A percentile compares a stretch with the other conserved stretches of the same genome.
phyloP scores from a whole-genome alignment of 306 rosid species.

The Dalbergia oliveri region DNA sequence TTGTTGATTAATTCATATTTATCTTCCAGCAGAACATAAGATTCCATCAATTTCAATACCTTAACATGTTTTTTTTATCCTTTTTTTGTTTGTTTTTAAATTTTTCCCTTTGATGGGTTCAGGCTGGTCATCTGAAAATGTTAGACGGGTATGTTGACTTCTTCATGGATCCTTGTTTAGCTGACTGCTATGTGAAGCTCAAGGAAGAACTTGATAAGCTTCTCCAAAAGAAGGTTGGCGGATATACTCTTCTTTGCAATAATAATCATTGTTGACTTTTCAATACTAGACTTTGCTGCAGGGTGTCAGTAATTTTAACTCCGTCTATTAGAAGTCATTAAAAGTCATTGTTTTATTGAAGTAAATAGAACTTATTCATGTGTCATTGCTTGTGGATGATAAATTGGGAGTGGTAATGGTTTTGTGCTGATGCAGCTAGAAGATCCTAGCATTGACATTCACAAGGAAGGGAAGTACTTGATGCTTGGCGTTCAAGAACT shows the following conservation, averaged over 20 bases:
- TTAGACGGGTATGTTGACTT: conserved; percentile 84
- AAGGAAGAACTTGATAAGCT: conserved; percentile 87
- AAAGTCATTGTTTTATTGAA: no score
- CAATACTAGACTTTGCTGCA: conserved; percentile 1
- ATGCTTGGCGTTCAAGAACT: conserved; percentile 86
- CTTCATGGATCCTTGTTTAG: conserved; percentile 91
- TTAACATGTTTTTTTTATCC: neutral
- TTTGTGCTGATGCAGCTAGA: conserved; percentile 69
- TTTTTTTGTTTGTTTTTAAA: neutral
- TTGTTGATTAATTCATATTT: conserved; percentile 29
- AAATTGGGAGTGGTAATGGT: conserved; percentile 20
- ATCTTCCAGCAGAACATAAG: conserved; percentile 15
- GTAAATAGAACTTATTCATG: neutral
- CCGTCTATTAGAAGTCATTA: neutral
- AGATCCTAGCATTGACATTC: conserved; percentile 85
- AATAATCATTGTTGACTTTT: conserved; percentile 28
- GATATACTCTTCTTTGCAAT: conserved; percentile 15
- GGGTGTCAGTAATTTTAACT: conserved; percentile 17
- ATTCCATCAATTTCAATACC: conserved; percentile 37
- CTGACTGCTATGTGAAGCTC: conserved; percentile 89
- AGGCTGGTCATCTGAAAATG: conserved; percentile 97
- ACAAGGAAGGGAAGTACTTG: conserved; percentile 91
- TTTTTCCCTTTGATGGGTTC: conserved; percentile 32
- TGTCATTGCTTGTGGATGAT: neutral
- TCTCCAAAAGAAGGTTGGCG: conserved; percentile 84